Percentiles rank a stretch among this genome's conserved stretches.
phyloP scores from a whole-genome alignment of 2,329 filamentous ascomycete species.

The Alternaria rosae region DNA sequence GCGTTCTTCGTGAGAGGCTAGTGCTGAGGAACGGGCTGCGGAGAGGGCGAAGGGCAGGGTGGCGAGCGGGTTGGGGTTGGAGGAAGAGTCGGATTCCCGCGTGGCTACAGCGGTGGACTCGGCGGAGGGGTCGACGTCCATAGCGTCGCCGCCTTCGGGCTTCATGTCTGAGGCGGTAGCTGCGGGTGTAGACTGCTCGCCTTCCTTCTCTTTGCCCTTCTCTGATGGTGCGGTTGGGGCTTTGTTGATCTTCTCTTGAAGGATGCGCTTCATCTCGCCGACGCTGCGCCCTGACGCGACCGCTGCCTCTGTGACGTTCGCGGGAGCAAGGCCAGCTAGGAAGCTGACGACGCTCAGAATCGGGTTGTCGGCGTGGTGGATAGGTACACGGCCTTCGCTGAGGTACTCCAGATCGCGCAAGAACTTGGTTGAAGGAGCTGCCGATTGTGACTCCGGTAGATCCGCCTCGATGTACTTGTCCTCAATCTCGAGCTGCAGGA shows the following conservation, averaged over 20 bases:
- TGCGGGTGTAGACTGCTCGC: constrained; percentile 58
- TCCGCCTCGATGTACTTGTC: constrained; percentile 94
- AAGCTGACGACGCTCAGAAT: constrained; percentile 97
- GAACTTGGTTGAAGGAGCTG: constrained; percentile 56
- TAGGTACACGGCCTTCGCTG: constrained; percentile 78
- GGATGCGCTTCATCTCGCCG: constrained; percentile 80
- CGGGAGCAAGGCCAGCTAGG: constrained; percentile 88
- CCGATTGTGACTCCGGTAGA: constrained; percentile 56
- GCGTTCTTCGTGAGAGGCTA: constrained; percentile 95
- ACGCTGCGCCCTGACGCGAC: constrained; percentile 84
- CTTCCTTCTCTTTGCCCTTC: constrained; percentile 68
- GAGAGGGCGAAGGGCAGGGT: constrained; percentile 86
- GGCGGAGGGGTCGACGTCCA: constrained; percentile 64
- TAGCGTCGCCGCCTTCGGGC: constrained; percentile 63
- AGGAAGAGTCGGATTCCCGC: constrained; percentile 22
- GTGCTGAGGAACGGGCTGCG: constrained; percentile 82
- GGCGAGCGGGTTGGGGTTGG: constrained; percentile 59
- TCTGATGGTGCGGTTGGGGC: constrained; percentile 53
- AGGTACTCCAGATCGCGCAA: constrained; percentile 67
- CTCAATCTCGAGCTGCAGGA: constrained; percentile 94
- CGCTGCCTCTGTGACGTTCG: constrained; percentile 80
- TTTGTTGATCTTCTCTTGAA: constrained; percentile 80
- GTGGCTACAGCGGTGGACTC: constrained; percentile 53
- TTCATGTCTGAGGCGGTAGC: constrained; percentile 57
- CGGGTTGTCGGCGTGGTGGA: constrained; percentile 92